Percentiles rank a stretch among this genome's conserved stretches.
phyloP scores from a whole-genome alignment of 2,329 filamentous ascomycete genomes.

The Diaporthe longicolla region DNA sequence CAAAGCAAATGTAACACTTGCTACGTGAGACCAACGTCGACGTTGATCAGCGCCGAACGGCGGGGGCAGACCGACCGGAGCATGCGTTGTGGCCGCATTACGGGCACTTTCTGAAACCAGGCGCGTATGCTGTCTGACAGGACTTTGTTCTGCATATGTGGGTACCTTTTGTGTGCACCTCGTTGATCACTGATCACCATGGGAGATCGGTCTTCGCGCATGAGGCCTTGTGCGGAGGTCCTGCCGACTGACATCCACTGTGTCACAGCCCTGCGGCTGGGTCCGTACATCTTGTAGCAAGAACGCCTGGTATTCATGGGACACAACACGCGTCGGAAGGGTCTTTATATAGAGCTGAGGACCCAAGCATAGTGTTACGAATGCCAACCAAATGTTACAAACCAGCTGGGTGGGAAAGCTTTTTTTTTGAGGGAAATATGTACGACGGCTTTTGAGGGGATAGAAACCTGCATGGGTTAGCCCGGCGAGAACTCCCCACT shows the following conservation, averaged over 20 bases:
- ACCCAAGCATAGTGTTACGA: not conserved
- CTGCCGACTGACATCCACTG: not conserved
- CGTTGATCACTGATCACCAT: not conserved
- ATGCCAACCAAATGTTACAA: not conserved
- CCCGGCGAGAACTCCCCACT: conserved; percentile 21
- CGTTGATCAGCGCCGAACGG: not conserved
- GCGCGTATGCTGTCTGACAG: not conserved
- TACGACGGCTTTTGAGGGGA: not conserved
- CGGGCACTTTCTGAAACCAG: not conserved
- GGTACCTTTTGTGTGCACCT: not conserved
- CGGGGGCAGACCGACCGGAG: not conserved
- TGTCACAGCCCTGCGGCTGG: not conserved
- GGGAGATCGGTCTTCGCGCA: not conserved
- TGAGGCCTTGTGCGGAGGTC: not conserved
- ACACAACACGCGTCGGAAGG: not conserved
- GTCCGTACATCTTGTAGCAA: not conserved
- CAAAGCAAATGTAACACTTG: too few species aligned
- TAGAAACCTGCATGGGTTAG: conserved; percentile 25
- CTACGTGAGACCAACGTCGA: not conserved
- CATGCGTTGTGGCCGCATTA: not conserved
- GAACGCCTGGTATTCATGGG: not conserved
- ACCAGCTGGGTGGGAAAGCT: not conserved
- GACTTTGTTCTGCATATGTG: not conserved
- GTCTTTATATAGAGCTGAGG: not conserved
- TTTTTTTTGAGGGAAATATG: not conserved